phyloP scores from a whole-genome alignment of 805 yeast species.

The Yamadazyma ubonensis region DNA sequence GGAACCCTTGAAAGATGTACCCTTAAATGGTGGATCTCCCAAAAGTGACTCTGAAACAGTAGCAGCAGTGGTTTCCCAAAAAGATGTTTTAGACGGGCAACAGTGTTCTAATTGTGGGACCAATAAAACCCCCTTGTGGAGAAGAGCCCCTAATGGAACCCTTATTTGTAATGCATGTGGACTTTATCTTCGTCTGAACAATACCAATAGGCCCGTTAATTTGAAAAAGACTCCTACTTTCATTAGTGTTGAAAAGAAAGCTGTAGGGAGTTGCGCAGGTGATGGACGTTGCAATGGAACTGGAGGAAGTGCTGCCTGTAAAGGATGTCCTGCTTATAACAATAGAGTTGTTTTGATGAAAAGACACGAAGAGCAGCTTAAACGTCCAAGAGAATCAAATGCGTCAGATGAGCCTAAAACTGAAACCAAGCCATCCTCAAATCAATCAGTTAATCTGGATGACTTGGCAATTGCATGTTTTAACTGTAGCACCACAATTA shows the following conservation, averaged over 20 bases:
- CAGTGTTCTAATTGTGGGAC: conserved; percentile 57
- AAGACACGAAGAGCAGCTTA: conserved; percentile 10
- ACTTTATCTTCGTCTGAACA: conserved; percentile 55
- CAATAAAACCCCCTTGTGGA: conserved; percentile 57
- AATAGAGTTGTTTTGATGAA: conserved; percentile 50
- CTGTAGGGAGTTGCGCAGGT: conserved; percentile 65
- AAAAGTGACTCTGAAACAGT: not conserved
- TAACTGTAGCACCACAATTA: conserved; percentile 80
- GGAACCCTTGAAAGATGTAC: too few species aligned
- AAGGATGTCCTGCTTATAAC: conserved; percentile 81
- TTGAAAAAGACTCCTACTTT: conserved; percentile 58
- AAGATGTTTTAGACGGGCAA: conserved; percentile 30
- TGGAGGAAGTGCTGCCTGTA: conserved; percentile 78
- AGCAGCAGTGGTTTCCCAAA: conserved; percentile 8
- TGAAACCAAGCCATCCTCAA: conserved; percentile 7
- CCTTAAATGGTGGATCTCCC: too few species aligned
- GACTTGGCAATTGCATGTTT: conserved; percentile 71
- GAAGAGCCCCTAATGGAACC: conserved; percentile 56
- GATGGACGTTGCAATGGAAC: conserved; percentile 85
- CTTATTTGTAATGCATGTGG: conserved; percentile 63
- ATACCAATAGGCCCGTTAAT: conserved; percentile 64
- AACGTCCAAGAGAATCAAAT: not conserved
- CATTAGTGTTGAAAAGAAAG: conserved; percentile 39
- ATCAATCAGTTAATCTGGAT: conserved; percentile 18
- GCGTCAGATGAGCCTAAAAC: not conserved